Base-by-base conservation (phyloP, 257 asterid genomes). In the Scutellaria galericulata region DNA sequence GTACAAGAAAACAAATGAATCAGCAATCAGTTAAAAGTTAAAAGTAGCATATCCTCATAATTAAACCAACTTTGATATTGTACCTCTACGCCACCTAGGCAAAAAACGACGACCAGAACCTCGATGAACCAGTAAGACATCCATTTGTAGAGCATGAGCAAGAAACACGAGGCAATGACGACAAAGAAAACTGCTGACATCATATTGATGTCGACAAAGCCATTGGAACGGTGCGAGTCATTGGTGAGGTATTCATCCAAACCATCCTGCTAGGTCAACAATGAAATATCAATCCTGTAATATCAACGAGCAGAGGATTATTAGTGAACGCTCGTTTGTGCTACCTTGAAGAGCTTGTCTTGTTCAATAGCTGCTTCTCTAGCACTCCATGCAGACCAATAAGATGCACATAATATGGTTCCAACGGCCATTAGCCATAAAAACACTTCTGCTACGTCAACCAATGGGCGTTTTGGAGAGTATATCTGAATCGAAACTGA, bases 11-110 rank as follows among this genome's bases (percentile, higher is more conserved):
- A 66, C 62, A 67, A 63, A 47, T 69, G 18, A 59, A 74, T 77
- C 72, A 78, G 77, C 39, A 39, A 18, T 66, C 64, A 57, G 50
- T 41, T 31, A 71, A 54, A 14, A 41, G 51, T 68, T 13, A 44
- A 46, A 35, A 20, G 13, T 31, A 31, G 3, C 37, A 31, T 31
- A 31, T 31, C 37, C 37, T 5, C 4, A 31, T 31, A 31, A 4
- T 31, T 31, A 31, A 31, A 1, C 37, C 37, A 3, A 31, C 37
- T 31, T 31, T 31, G 27, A 61, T 61, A 62, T 7, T 78, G 70
- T 88, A 93, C 98, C 96, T 93, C 97, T 46, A 86, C 78, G 37
- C 97, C 98, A 13, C 97, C 98, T 20, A 93, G 82, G 87, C 91
- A 84, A 59, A 94, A 94, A 10, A 94, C 89, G 64, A 89, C 95